Base-by-base conservation (phyloP, 257 asterid genomes). In the Datura wrightii region DNA sequence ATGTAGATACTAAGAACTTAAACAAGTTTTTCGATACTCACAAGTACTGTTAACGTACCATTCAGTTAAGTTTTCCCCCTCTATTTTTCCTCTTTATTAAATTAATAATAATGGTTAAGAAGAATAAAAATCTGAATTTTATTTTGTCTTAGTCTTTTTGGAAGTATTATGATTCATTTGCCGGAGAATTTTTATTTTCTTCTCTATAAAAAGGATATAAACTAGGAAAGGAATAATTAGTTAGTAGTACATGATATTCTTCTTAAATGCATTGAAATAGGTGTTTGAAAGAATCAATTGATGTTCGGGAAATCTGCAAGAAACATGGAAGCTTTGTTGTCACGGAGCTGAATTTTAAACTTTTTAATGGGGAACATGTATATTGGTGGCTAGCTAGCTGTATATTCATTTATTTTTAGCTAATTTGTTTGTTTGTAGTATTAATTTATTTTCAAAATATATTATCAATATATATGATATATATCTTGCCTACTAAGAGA, bases 251-350 rank as follows among this genome's bases (percentile, higher is more conserved):
- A 86, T 78, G 70, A 76, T 76, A 50, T 76, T 76, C 41, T 72
- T 62, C 81, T 48, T 19, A 52, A 83, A 69, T 69, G 34, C 52
- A 16, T 82, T 82, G 87, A 85, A 87, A 65, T 44, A 72, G 80
- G 56, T 78, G 85, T 79, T 85, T 85, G 86, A 87, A 84, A 52
- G 87, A 87, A 87, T 80, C 87, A 84, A 80, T 15, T 39, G 1
- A 39, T 41, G 16, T 18, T 48, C 11, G 42, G 5, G 36, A 55
- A 76, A 76, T 76, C 82, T 76, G 82, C 84, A 79, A n/a, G 39
- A 85, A 79, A 79, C 24, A 85, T 54, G 87, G 87, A 70, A 85
- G 63, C 9, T 41, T 72, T 82, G 18, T 53, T 76, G 56, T 76
- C 84, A 65, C 24, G 74, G 39, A 31, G 42, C 19, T 9, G 58